These are phyloP conservation scores for Physcia stellaris DNA, from an alignment of 495 filamentous ascomycete genomes.

Conservation along the genomic window DNA sequence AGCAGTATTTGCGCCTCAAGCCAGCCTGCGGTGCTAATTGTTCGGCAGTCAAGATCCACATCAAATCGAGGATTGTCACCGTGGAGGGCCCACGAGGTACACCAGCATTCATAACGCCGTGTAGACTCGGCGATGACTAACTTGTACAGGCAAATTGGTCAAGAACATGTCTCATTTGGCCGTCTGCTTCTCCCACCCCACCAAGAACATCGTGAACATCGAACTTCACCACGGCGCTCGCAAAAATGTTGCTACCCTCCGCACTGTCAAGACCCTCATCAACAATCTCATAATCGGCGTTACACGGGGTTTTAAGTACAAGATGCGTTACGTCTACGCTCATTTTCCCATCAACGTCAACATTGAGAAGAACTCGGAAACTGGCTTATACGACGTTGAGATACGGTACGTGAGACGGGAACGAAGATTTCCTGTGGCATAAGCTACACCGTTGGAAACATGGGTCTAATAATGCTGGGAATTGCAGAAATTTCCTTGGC, in stretches of 20 bases:
- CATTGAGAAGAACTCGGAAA: conserved; percentile 90
- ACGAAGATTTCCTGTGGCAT: no score
- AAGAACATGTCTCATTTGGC: conserved; percentile 95
- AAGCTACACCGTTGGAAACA: neutral
- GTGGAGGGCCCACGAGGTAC: conserved; percentile 87
- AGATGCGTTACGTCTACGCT: conserved; percentile 99
- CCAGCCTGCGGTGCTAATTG: neutral
- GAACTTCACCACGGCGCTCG: conserved; percentile 94
- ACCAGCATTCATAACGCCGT: neutral
- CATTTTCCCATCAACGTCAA: conserved; percentile 99
- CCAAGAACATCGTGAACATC: conserved; percentile 75
- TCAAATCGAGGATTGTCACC: conserved; percentile 88
- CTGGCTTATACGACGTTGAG: conserved; percentile 78
- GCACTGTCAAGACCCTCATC: conserved; percentile 93
- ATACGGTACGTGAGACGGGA: conserved; percentile 65
- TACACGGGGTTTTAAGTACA: conserved; percentile 98
- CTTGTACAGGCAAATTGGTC: conserved; percentile 59
- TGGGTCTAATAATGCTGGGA: conserved; percentile 11
- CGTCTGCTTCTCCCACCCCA: conserved; percentile 80
- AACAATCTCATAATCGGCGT: conserved; percentile 97
- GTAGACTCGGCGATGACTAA: neutral
- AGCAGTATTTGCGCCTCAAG: neutral
- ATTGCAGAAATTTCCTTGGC: conserved; percentile 88
- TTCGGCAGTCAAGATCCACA: conserved; percentile 74
- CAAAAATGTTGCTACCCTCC: conserved; percentile 94